Evolutionary conservation across 1,139 yeast genomes (phyloP).

Genomic region (Scheffersomyces lignicola): DNA sequence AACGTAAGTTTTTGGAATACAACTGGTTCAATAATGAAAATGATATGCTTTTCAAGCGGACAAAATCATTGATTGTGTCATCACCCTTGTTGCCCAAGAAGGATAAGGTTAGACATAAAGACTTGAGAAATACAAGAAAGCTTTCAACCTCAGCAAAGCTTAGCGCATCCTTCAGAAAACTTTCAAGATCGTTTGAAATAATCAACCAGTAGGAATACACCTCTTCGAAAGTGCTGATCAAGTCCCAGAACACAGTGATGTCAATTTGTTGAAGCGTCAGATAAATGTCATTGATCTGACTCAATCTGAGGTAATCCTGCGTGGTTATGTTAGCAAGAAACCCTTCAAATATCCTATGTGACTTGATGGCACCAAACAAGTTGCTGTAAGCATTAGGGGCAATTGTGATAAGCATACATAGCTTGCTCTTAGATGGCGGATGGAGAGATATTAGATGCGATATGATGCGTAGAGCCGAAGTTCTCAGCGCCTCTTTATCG

Average conservation of each 20-base stretch:
- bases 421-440: constrained; percentile 30
- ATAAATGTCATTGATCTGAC: constrained; percentile 15
- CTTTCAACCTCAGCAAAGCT: constrained; percentile 42
- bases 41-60: constrained; percentile 36
- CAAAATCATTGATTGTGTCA: constrained; percentile 12
- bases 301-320: constrained; percentile 22
- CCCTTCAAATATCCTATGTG: constrained; percentile 18
- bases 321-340: constrained; percentile 10
- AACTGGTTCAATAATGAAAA: constrained; percentile 64
- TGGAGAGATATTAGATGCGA: constrained; percentile 30
- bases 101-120: constrained; percentile 54
- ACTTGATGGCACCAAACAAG: constrained; percentile 23
- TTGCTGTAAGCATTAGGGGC: constrained; percentile 33
- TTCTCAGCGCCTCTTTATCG: constrained; percentile 10
- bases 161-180: constrained; percentile 48
- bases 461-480: constrained; percentile 20
- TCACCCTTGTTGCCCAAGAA: constrained; percentile 25
- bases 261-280: constrained; percentile 5
- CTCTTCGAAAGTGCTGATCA: constrained; percentile 37
- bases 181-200: constrained; percentile 70
- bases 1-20: constrained; percentile 66
- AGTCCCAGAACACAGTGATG: constrained; percentile 31
- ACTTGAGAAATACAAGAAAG: constrained; percentile 53
- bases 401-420: constrained; percentile 39
- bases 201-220: constrained; percentile 49